phyloP scores from a whole-genome alignment of 352 stramenopile species.

The Phytopythium sindhum region DNA sequence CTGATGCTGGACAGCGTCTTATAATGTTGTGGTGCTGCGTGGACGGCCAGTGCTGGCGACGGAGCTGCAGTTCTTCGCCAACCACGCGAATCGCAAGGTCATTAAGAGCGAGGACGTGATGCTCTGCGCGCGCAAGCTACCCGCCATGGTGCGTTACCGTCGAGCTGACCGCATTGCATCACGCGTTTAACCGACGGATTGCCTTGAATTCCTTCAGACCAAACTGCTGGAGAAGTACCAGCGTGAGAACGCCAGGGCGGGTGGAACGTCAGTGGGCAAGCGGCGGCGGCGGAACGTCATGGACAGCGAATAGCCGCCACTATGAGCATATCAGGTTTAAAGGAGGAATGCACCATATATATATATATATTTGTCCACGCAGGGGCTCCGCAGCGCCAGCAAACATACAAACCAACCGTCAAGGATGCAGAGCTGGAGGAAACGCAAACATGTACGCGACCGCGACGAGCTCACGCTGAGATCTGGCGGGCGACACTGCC shows the following conservation, averaged over 20 bases:
- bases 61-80: constrained; percentile 73
- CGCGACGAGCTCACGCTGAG: neutral
- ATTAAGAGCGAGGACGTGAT: constrained; percentile 74
- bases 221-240: constrained; percentile 59
- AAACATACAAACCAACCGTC: neutral
- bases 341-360: neutral
- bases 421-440: too few relatives aligned
- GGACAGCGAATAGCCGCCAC: constrained; percentile 19
- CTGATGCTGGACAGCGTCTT: neutral
- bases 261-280: constrained; percentile 15
- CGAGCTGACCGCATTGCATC: too few relatives aligned
- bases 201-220: constrained; percentile 16
- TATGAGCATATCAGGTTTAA: too few relatives aligned
- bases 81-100: constrained; percentile 65
- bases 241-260: constrained; percentile 33
- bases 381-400: neutral
- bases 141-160: constrained; percentile 32
- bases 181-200: too few relatives aligned
- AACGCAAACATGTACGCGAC: neutral
- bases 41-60: constrained; percentile 51
- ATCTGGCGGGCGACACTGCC: neutral
- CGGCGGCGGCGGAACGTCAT: constrained; percentile 23
- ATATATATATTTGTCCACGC: neutral
- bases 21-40: neutral
- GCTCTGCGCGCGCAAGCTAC: constrained; percentile 62